Conservation (phyloP, 495 filamentous ascomycete genomes). For the Penicillium cinerascens region DNA sequence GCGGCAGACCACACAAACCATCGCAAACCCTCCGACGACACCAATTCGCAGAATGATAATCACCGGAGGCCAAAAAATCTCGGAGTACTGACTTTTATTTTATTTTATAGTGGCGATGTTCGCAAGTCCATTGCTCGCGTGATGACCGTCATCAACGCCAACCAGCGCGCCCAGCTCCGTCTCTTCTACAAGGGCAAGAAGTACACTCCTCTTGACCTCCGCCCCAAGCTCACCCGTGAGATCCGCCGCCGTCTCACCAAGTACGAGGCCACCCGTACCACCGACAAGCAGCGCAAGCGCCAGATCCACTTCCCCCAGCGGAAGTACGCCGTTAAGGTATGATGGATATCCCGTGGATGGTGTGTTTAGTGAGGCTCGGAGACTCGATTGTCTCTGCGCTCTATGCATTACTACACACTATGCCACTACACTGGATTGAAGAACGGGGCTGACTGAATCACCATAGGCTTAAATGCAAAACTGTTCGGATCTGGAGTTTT, state of each 20-base stretch:
- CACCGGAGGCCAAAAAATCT: constrained; percentile 2
- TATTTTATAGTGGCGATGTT: constrained; percentile 80
- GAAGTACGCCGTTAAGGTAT: constrained; percentile 97
- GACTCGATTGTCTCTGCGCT: background rate
- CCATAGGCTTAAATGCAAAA: constrained; percentile 43
- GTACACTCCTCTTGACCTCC: constrained; percentile 94
- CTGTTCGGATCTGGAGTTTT: constrained; percentile 44
- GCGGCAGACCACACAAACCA: background rate
- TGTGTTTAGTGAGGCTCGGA: background rate
- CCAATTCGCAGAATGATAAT: constrained; percentile 6
- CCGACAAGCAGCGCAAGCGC: constrained; percentile 93
- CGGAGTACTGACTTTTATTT: constrained; percentile 24
- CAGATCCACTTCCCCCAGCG: constrained; percentile 93
- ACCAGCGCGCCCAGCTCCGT: constrained; percentile 94
- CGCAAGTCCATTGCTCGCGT: constrained; percentile 98
- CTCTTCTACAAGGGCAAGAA: constrained; percentile 99
- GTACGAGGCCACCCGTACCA: constrained; percentile 74
- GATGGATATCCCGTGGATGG: constrained; percentile 13
- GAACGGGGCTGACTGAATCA: background rate
- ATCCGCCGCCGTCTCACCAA: constrained; percentile 88
- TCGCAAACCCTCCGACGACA: constrained; percentile 1
- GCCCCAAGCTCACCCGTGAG: constrained; percentile 93
- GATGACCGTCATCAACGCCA: constrained; percentile 98
- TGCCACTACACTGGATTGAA: background rate
- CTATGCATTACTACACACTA: background rate